These are phyloP conservation scores for Purshia tridentata DNA, from an alignment of 306 rosid species.

Conservation along the genomic window DNA sequence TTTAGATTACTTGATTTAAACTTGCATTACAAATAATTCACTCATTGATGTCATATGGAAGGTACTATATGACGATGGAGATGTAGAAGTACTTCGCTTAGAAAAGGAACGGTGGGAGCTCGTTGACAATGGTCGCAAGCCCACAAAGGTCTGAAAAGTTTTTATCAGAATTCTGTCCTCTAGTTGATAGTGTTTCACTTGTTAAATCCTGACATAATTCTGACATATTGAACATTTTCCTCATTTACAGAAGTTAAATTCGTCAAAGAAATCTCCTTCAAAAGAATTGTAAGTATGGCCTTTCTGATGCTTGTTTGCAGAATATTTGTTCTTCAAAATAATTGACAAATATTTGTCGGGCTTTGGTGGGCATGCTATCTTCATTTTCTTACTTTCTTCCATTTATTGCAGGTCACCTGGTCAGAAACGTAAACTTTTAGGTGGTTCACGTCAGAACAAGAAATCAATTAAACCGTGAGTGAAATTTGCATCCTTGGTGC, in stretches of 20 bases:
- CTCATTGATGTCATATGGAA: slow-evolving; percentile 37
- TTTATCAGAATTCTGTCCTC: slow-evolving; percentile 22
- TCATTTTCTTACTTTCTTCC: slow-evolving; percentile 26
- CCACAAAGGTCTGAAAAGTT: slow-evolving; percentile 41
- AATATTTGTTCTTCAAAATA: neutral
- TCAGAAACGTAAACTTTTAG: slow-evolving; percentile 39
- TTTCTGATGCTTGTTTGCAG: slow-evolving; percentile 12
- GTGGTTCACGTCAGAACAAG: slow-evolving; percentile 40
- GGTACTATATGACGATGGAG: slow-evolving; percentile 71
- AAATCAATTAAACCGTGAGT: slow-evolving; percentile 60
- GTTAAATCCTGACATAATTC: slow-evolving; percentile 26
- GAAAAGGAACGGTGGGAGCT: slow-evolving; percentile 65
- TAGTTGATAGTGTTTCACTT: slow-evolving; percentile 18
- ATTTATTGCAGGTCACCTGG: slow-evolving; percentile 53
- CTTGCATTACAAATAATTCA: slow-evolving; percentile 9
- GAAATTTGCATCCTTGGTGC: slow-evolving; percentile 18
- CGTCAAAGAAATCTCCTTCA: slow-evolving; percentile 46
- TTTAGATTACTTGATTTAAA: slow-evolving; percentile 3
- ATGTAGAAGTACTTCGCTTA: slow-evolving; percentile 58
- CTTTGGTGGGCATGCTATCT: slow-evolving; percentile 9
- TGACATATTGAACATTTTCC: slow-evolving; percentile 30
- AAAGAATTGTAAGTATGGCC: slow-evolving; percentile 56
- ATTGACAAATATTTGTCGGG: neutral
- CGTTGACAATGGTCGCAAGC: slow-evolving; percentile 47
- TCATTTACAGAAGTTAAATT: slow-evolving; percentile 64